phyloP scores from a whole-genome alignment of 176 grass and related monocot genomes.

The Aechmea fasciata region DNA sequence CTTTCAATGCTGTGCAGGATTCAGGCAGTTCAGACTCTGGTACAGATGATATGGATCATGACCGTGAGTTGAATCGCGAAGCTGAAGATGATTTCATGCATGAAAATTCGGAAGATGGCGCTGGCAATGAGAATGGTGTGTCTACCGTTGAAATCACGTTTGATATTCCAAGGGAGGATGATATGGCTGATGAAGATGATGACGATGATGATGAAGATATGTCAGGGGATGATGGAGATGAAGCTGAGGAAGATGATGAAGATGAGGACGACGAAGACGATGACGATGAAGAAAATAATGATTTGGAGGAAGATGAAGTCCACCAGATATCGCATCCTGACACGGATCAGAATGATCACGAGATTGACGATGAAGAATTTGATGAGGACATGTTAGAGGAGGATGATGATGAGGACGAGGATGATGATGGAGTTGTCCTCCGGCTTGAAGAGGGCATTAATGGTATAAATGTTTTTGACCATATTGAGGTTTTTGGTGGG shows the following conservation, averaged over 20 bases:
- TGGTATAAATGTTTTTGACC: slow-evolving; percentile 99
- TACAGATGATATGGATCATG: slow-evolving; percentile 88
- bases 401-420: slow-evolving; percentile 88
- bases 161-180: slow-evolving; percentile 77
- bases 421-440: slow-evolving; percentile 92
- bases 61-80: slow-evolving; percentile 58
- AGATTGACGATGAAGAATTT: slow-evolving; percentile 98
- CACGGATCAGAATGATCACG: slow-evolving; percentile 92
- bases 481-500: slow-evolving; percentile 87
- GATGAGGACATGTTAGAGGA: slow-evolving; percentile 94
- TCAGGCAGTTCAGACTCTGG: slow-evolving; percentile 61
- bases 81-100: slow-evolving; percentile 94
- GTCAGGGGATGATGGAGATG: slow-evolving; percentile 45
- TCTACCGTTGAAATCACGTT: slow-evolving; percentile 94
- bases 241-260: slow-evolving; percentile 54
- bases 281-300: slow-evolving; percentile 72
- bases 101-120: slow-evolving; percentile 77
- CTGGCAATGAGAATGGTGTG: slow-evolving; percentile 49
- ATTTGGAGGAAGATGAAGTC: slow-evolving; percentile 77
- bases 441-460: slow-evolving; percentile 91
- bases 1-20: slow-evolving; percentile 48
- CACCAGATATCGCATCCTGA: slow-evolving; percentile 85
- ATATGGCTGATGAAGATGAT: slow-evolving; percentile 73
- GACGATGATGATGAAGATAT: slow-evolving; percentile 66
- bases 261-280: slow-evolving; percentile 72